These are phyloP conservation scores for Pichia exigua DNA, from an alignment of 805 yeast genomes.

Conservation along the genomic window DNA sequence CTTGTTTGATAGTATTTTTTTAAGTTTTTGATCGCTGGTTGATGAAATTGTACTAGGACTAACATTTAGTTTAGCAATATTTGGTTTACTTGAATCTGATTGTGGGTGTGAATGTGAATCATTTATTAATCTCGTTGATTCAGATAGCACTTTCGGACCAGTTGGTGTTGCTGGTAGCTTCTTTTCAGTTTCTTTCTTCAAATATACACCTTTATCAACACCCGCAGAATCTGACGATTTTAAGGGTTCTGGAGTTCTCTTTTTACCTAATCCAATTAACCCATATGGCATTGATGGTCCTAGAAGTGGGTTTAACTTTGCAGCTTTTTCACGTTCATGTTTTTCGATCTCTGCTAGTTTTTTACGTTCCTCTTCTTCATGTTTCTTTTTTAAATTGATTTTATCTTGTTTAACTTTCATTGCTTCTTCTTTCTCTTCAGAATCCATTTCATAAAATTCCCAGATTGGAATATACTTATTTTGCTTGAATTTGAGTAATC, in stretches of 20 bases:
- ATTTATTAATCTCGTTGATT: not conserved
- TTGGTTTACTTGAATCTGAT: not conserved
- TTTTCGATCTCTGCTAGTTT: conserved; percentile 12
- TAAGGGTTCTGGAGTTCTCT: not conserved
- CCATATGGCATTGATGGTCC: conserved; percentile 23
- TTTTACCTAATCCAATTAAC: conserved; percentile 17
- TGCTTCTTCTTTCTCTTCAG: conserved; percentile 32
- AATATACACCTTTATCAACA: not conserved
- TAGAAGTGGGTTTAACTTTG: not conserved
- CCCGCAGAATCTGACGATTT: not conserved
- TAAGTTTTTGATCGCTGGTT: not conserved
- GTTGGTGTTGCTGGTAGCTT: not conserved
- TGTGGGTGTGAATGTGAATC: not conserved
- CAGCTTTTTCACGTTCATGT: conserved; percentile 12
- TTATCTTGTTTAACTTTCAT: conserved; percentile 17
- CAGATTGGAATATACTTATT: conserved; percentile 43
- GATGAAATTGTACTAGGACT: not conserved
- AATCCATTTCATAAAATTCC: conserved; percentile 48
- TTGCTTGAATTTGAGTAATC: conserved; percentile 51
- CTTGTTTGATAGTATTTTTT: not conserved
- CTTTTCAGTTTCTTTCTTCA: not conserved
- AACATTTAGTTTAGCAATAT: not conserved
- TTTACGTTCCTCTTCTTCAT: conserved; percentile 13
- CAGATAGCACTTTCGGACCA: not conserved
- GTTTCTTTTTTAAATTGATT: conserved; percentile 14